Conservation (phyloP, 169 alveolate genomes). For the Eimeria maxima region DNA sequence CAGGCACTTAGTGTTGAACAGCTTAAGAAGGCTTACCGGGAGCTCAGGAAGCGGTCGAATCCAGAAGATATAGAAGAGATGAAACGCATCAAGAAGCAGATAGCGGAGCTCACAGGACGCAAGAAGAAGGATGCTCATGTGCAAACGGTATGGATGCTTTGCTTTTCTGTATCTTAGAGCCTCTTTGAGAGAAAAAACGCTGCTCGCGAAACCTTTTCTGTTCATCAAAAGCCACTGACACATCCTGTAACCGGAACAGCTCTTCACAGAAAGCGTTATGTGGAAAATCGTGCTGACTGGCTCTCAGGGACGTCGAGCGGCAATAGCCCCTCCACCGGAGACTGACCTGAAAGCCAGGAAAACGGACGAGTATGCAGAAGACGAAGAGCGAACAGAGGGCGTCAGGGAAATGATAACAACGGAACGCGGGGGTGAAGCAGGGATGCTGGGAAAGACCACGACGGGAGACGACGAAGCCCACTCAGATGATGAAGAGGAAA, state of each 20-base stretch:
- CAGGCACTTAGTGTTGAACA: background rate
- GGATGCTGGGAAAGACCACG: conserved; percentile 31
- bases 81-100: conserved; percentile 55
- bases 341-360: background rate
- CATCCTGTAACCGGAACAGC: too few species aligned
- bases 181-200: background rate
- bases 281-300: background rate
- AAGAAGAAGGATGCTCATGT: background rate
- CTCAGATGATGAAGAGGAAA: conserved; percentile 9
- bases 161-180: background rate
- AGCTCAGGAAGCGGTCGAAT: conserved; percentile 5
- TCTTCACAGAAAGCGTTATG: background rate
- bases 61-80: conserved; percentile 49
- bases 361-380: conserved; percentile 20
- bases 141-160: background rate
- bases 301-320: conserved; percentile 54
- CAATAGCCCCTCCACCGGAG: conserved; percentile 32
- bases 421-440: conserved; percentile 11
- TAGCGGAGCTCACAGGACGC: conserved; percentile 69
- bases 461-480: background rate
- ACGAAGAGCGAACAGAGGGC: conserved; percentile 25
- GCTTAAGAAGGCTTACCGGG: conserved; percentile 45
- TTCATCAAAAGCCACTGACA: background rate
- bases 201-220: background rate
- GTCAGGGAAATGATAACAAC: conserved; percentile 15